Percentiles rank a stretch among this genome's conserved stretches.
Evolutionary conservation across 2,329 filamentous ascomycete species (phyloP).

Genomic region (Penicillium verrucosum): DNA sequence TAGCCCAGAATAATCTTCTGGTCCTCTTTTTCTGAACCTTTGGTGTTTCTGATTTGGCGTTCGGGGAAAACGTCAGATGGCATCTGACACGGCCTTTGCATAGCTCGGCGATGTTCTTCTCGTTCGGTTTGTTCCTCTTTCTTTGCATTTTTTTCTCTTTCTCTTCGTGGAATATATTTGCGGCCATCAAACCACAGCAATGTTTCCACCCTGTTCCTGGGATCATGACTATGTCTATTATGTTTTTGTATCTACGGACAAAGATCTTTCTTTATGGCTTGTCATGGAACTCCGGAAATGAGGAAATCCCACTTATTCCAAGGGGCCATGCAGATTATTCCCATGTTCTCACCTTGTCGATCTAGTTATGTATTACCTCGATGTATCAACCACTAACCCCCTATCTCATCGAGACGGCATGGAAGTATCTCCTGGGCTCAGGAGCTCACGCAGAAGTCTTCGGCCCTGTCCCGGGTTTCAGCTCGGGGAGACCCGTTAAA

Average conservation of each 20-base stretch:
- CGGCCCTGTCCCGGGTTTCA: no score
- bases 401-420: background rate
- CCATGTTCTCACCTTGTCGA: background rate
- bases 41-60: background rate
- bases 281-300: background rate
- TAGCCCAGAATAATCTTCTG: constrained; percentile 9
- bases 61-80: constrained; percentile 1
- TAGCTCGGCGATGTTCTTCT: constrained; percentile 9
- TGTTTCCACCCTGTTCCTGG: background rate
- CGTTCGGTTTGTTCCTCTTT: background rate
- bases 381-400: background rate
- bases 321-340: background rate
- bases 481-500: no score
- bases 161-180: background rate
- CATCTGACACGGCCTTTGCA: constrained; percentile 5
- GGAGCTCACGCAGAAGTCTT: background rate
- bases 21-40: background rate
- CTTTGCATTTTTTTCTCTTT: background rate
- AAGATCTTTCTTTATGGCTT: background rate
- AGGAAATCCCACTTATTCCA: background rate
- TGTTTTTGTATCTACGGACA: background rate
- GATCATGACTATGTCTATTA: background rate
- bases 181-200: background rate
- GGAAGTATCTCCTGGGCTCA: background rate
- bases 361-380: background rate